A percentile compares a stretch with the other conserved stretches of the same genome.
Evolutionary conservation across 192 early-diverging fungal genomes (phyloP).

Genomic region (Phycomyces blakesleeanus): DNA sequence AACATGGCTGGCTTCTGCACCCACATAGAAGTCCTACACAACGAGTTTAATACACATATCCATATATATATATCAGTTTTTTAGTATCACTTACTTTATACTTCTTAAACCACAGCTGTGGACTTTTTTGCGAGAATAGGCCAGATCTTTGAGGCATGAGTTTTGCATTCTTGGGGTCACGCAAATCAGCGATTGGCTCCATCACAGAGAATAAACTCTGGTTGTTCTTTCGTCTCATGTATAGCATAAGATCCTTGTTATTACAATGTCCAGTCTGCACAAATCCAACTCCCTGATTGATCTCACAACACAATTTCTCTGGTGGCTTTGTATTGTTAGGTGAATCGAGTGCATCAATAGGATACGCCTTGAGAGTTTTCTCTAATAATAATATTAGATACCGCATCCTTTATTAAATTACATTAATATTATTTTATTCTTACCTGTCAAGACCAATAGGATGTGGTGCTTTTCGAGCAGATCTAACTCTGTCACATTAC

Average conservation of each 20-base stretch:
- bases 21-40: slow-evolving; percentile 94
- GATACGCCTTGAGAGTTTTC: slow-evolving; percentile 68
- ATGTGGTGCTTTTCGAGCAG: slow-evolving; percentile 76
- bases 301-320: slow-evolving; percentile 24
- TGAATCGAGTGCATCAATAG: slow-evolving; percentile 69
- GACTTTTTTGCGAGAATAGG: slow-evolving; percentile 1
- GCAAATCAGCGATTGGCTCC: slow-evolving; percentile 27
- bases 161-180: slow-evolving; percentile 25
- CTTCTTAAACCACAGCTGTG: slow-evolving; percentile 25
- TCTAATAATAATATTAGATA: no score
- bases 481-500: slow-evolving; percentile 80
- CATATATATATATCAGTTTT: neutral
- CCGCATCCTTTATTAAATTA: slow-evolving; percentile 37
- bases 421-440: neutral
- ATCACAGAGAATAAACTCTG: slow-evolving; percentile 24
- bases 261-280: slow-evolving; percentile 33
- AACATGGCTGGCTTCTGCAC: slow-evolving; percentile 80
- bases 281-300: slow-evolving; percentile 26
- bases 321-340: slow-evolving; percentile 54
- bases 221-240: slow-evolving; percentile 24
- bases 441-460: slow-evolving; percentile 80
- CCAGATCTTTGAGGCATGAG: slow-evolving; percentile 6
- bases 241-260: slow-evolving; percentile 22
- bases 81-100: slow-evolving; percentile 19
- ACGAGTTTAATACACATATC: neutral